Base-by-base conservation (phyloP, 176 grass and related monocot genomes). In the Phyllostachys edulis region DNA sequence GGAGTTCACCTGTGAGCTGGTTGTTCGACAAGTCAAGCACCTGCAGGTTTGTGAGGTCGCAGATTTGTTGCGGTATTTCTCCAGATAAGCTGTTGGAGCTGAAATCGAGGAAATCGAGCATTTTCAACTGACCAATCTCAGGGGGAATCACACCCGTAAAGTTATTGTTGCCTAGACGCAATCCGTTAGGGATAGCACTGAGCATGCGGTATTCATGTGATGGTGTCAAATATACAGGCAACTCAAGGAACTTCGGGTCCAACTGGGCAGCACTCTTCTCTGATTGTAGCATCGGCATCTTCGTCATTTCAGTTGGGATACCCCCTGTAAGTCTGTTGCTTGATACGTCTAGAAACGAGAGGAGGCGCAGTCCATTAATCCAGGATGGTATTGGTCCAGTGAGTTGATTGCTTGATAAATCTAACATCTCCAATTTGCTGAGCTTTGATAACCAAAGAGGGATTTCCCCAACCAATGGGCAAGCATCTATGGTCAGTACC, bases 301-400 rank as follows among this genome's bases (percentile, higher is more conserved):
- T 66, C 69, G 80, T 91, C 75, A 96, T 49, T 74, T 42, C 63
- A 40, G 24, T 39, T 73, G 93, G 93, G 51, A 95, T 90, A 52
- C 82, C 60, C 14, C 93, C 93, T 84, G 82, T 75, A 27, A 96
- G 87, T 16, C 38, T 63, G 46, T 96, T 96, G 26, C 15, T 73
- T 82, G 94, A 80, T 72, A 96, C 37, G n/a, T 93, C 90, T 20
- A 96, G 21, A 89, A 50, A 93, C 78, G 93, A 96, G 34, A 96
- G 91, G 26, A 86, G 49, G n/a, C 42, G 29, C 71, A 96, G 68
- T 6, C n/a, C 18, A 29, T 85, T 68, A 68, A 96, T 73, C 94
- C 94, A 96, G 34, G 52, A 63, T 67, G 94, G 91, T 85, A 96
- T 78, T 39, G 24, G 61, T 89, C 94, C 91, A 23, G 76, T 93